Evolutionary conservation across 2,329 filamentous ascomycete genomes (phyloP).

Genomic region (Calonectria ilicicola): DNA sequence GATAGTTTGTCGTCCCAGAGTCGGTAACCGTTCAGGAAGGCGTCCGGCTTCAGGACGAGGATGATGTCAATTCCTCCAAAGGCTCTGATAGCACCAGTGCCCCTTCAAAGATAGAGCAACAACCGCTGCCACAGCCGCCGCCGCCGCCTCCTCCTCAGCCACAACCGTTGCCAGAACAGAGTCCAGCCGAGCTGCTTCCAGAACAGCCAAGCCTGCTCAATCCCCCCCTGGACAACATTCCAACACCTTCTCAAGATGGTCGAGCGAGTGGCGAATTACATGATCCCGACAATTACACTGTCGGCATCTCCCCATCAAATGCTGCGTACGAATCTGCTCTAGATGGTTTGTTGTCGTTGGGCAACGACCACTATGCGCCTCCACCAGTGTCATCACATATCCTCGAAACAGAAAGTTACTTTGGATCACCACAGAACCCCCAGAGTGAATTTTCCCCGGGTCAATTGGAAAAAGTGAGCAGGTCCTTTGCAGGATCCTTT

Average conservation of each 20-base stretch:
- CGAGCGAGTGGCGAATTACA: slow-evolving; percentile 9
- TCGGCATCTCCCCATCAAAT: slow-evolving; percentile 35
- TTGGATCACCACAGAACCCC: slow-evolving; percentile 21
- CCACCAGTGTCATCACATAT: slow-evolving; percentile 24
- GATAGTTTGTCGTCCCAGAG: slow-evolving; percentile 37
- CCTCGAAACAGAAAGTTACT: slow-evolving; percentile 18
- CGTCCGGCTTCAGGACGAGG: slow-evolving; percentile 19
- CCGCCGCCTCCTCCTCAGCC: neutral
- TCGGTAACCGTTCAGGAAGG: slow-evolving; percentile 24
- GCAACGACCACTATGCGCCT: slow-evolving; percentile 39
- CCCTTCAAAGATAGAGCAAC: slow-evolving; percentile 10
- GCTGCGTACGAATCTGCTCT: slow-evolving; percentile 49
- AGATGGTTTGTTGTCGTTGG: slow-evolving; percentile 49
- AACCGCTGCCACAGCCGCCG: slow-evolving; percentile 8
- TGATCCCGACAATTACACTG: slow-evolving; percentile 25
- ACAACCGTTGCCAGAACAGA: neutral
- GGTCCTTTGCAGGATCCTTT: slow-evolving; percentile 27
- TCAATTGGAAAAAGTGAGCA: slow-evolving; percentile 15
- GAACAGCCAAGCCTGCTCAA: slow-evolving; percentile 20
- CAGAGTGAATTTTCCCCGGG: slow-evolving; percentile 14
- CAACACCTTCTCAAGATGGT: slow-evolving; percentile 19
- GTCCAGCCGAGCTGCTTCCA: neutral
- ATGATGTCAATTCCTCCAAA: neutral
- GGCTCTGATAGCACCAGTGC: slow-evolving; percentile 9
- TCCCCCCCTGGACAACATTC: slow-evolving; percentile 13